Conservation (phyloP, 2,329 filamentous ascomycete genomes). For the Aspergillus udagawae region DNA sequence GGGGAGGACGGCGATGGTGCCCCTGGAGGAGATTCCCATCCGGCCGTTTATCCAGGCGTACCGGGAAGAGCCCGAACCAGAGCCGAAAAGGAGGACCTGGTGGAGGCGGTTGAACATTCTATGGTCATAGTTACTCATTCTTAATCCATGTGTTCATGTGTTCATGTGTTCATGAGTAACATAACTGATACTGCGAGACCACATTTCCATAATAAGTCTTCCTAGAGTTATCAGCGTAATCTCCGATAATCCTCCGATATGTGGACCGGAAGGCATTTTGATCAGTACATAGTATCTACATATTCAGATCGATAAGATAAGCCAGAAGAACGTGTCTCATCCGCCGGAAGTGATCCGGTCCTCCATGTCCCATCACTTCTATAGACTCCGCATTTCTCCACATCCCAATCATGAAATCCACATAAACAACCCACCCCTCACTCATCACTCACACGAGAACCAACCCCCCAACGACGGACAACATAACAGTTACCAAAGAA, state of each 20-base stretch:
- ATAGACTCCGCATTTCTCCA: no score
- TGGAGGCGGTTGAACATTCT: slow-evolving; percentile 22
- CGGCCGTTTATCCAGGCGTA: slow-evolving; percentile 29
- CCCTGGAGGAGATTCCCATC: slow-evolving; percentile 32
- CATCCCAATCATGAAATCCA: no score
- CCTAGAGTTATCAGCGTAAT: not conserved
- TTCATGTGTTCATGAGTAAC: no score
- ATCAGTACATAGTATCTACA: no score
- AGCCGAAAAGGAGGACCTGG: slow-evolving; percentile 18
- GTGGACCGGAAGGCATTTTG: not conserved
- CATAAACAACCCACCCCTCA: not conserved
- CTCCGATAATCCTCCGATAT: not conserved
- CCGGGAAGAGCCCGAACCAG: slow-evolving; percentile 24
- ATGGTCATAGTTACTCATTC: slow-evolving; percentile 23
- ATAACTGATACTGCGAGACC: no score
- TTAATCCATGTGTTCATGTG: no score
- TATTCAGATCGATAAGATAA: no score
- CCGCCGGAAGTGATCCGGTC: no score
- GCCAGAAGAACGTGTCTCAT: no score
- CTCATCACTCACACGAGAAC: not conserved
- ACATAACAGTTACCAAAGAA: not conserved
- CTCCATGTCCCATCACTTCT: no score
- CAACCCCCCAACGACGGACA: no score
- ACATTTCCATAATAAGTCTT: no score
- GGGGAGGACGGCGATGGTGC: slow-evolving; percentile 36